phyloP scores from a whole-genome alignment of 2,329 filamentous ascomycete species.

The Xylariales sp. region DNA sequence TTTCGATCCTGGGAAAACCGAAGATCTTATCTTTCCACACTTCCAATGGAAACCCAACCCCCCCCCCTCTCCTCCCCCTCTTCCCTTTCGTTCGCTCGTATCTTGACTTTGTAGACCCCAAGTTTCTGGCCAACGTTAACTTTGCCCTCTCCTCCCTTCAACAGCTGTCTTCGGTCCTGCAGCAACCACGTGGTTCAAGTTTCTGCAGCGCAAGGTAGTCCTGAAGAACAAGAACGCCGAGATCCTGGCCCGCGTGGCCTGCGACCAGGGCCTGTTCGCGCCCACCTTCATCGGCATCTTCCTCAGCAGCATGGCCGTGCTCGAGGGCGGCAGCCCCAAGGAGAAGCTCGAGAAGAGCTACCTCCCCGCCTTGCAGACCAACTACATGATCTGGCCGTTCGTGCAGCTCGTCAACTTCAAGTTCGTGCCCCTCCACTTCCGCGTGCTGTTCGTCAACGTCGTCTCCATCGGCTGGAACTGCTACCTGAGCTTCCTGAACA shows the following conservation, averaged over 20 bases:
- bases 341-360: conserved; percentile 73
- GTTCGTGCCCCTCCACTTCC: conserved; percentile 76
- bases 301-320: conserved; percentile 75
- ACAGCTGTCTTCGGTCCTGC: conserved; percentile 79
- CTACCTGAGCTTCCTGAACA: conserved; percentile 60
- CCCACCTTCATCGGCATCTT: conserved; percentile 80
- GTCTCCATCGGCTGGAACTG: conserved; percentile 66
- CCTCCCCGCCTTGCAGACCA: conserved; percentile 67
- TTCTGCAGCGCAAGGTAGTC: conserved; percentile 67
- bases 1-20: background rate
- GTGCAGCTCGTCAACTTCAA: conserved; percentile 88
- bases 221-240: conserved; percentile 63
- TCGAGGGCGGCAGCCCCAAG: conserved; percentile 59
- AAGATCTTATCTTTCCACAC: no score
- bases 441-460: conserved; percentile 82
- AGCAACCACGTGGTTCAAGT: conserved; percentile 80
- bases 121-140: background rate
- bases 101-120: background rate
- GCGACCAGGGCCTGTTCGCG: conserved; percentile 80
- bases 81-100: background rate
- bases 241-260: conserved; percentile 71
- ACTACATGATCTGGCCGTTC: conserved; percentile 83
- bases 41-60: no score
- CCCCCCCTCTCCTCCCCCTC: background rate
- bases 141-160: conserved; percentile 3